These are phyloP conservation scores for Plasmodium inui DNA, from an alignment of 169 alveolate species.

Conservation along the genomic window DNA sequence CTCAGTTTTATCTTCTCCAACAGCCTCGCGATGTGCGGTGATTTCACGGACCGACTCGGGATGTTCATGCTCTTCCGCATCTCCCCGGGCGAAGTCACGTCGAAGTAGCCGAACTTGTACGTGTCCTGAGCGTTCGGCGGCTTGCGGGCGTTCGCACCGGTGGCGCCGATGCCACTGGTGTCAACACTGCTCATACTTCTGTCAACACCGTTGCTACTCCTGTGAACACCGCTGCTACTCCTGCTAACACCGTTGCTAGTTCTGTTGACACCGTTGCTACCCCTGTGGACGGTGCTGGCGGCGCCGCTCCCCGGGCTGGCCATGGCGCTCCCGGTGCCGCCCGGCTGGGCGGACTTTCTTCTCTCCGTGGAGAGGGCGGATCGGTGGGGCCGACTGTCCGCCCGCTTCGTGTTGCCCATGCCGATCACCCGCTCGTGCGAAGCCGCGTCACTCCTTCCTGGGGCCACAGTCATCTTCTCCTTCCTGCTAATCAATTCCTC, in stretches of 20 bases:
- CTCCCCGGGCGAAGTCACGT: constrained; percentile 44
- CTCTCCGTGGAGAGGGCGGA: background rate
- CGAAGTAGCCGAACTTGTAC: constrained; percentile 67
- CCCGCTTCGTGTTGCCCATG: background rate
- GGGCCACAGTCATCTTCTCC: background rate
- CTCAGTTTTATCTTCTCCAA: constrained; percentile 55
- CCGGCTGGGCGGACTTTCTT: constrained; percentile 16
- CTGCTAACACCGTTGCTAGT: background rate
- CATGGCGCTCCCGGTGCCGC: background rate
- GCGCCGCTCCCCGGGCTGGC: too few relatives aligned
- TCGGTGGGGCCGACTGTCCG: background rate
- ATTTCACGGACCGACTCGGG: constrained; percentile 45
- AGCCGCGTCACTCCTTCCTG: background rate
- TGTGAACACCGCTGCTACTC: background rate
- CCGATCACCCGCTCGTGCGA: background rate
- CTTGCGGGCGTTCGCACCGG: constrained; percentile 7
- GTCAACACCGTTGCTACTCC: background rate
- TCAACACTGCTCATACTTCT: background rate
- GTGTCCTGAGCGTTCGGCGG: constrained; percentile 29
- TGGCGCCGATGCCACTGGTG: background rate
- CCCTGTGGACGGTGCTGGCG: background rate
- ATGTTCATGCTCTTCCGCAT: constrained; percentile 47
- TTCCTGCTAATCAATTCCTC: constrained; percentile 30
- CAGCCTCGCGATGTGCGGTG: constrained; percentile 68
- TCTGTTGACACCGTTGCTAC: background rate